Conservation (phyloP, 1,284 basidiomycete species). For the Microbotryomycetes sp. region DNA sequence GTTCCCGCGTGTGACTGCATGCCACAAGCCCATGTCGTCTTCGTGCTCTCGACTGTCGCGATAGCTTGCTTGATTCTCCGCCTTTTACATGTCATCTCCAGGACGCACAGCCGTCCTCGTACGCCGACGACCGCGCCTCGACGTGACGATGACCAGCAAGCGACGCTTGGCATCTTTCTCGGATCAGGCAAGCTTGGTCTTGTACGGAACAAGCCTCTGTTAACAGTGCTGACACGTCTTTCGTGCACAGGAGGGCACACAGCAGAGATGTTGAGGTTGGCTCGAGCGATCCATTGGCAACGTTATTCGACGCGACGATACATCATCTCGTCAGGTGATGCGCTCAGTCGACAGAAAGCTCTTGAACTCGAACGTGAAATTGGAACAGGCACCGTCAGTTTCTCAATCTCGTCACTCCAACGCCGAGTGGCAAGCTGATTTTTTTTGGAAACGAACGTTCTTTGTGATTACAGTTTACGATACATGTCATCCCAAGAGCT, state of each 20-base stretch:
- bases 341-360: conserved; percentile 66
- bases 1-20: too few relatives aligned
- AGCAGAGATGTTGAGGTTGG: conserved; percentile 69
- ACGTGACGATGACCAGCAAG: too few relatives aligned
- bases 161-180: conserved; percentile 51
- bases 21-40: too few relatives aligned
- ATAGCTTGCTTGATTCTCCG: too few relatives aligned
- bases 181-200: conserved; percentile 52
- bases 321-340: conserved; percentile 73
- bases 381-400: conserved; percentile 20
- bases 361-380: conserved; percentile 52
- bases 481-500: conserved; percentile 35
- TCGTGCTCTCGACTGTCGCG: too few relatives aligned
- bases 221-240: too few relatives aligned
- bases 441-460: background rate
- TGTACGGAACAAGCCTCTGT: too few relatives aligned
- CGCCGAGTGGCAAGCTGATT: background rate
- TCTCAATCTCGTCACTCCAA: background rate
- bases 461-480: conserved; percentile 18
- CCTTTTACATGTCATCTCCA: too few relatives aligned
- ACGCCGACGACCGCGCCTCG: too few relatives aligned
- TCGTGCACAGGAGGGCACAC: conserved; percentile 99
- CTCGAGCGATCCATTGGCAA: conserved; percentile 66
- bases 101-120: too few relatives aligned
- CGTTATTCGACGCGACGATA: conserved; percentile 74